phyloP scores from a whole-genome alignment of 2,329 filamentous ascomycete species.

The Penicillium sp. region DNA sequence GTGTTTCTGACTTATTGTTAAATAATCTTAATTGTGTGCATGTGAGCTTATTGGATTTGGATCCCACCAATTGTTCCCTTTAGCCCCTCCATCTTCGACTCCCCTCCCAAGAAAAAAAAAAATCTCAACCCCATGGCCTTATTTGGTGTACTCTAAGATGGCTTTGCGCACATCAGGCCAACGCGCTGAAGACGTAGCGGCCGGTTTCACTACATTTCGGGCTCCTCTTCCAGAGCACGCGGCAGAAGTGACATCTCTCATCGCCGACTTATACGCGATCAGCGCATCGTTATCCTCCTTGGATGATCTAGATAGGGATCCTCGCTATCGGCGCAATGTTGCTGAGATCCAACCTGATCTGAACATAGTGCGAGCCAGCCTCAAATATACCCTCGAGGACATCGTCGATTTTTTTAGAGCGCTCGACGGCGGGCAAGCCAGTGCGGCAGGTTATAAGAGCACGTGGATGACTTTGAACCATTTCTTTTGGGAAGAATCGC shows the following conservation, averaged over 20 bases:
- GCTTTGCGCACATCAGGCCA: slow-evolving; percentile 46
- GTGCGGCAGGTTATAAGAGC: slow-evolving; percentile 43
- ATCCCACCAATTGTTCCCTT: not conserved
- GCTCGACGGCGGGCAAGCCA: slow-evolving; percentile 31
- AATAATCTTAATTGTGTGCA: slow-evolving; percentile 13
- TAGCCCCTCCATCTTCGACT: not conserved
- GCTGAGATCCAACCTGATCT: slow-evolving; percentile 49
- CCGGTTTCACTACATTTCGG: slow-evolving; percentile 52
- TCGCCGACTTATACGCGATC: slow-evolving; percentile 56
- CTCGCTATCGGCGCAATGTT: slow-evolving; percentile 41
- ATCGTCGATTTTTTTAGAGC: slow-evolving; percentile 48
- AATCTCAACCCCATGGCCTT: slow-evolving; percentile 19
- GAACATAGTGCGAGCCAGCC: slow-evolving; percentile 49
- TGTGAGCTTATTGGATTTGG: slow-evolving; percentile 9
- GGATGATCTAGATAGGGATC: slow-evolving; percentile 44
- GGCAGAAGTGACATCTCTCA: slow-evolving; percentile 54
- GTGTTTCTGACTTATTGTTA: not conserved
- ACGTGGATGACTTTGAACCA: slow-evolving; percentile 53
- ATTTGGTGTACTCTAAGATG: slow-evolving; percentile 30
- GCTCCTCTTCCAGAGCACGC: slow-evolving; percentile 52
- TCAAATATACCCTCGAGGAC: slow-evolving; percentile 53
- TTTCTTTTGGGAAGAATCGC: slow-evolving; percentile 49
- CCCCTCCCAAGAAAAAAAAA: not conserved
- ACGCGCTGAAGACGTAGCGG: slow-evolving; percentile 54
- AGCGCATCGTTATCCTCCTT: slow-evolving; percentile 52